Percentiles rank a stretch among this genome's conserved stretches.
Evolutionary conservation across 106 monocot genomes (phyloP).

Genomic region (Acorus calamus): DNA sequence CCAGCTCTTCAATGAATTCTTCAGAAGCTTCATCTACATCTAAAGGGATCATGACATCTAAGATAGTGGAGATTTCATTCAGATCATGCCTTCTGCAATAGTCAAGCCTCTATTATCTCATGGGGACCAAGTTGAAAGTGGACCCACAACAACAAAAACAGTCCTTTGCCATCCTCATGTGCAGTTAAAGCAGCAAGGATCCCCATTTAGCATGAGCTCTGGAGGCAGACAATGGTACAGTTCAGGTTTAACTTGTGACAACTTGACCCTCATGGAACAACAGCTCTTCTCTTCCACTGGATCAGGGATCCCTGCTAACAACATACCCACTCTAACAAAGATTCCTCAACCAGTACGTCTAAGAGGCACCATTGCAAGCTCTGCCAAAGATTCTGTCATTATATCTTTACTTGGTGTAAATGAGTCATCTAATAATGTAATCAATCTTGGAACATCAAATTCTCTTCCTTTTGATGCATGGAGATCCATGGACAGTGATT

Average conservation of each 20-base stretch:
- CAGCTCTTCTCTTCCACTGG: constrained; percentile 11
- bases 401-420: constrained; percentile 5
- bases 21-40: not conserved
- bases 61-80: not conserved
- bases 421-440: constrained; percentile 4
- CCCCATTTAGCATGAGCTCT: not conserved
- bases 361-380: not conserved
- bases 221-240: constrained; percentile 3
- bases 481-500: not conserved
- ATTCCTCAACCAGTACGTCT: not conserved
- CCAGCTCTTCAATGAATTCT: constrained; percentile 2
- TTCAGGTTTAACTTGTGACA: constrained; percentile 10
- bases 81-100: not conserved
- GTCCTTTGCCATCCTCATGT: not conserved
- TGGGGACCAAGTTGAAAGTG: constrained; percentile 2
- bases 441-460: constrained; percentile 9
- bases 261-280: constrained; percentile 8
- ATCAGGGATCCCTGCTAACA: constrained; percentile 3
- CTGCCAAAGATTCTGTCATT: constrained; percentile 4
- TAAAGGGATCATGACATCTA: constrained; percentile 2
- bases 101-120: constrained; percentile 5
- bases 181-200: not conserved
- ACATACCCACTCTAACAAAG: not conserved
- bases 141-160: not conserved
- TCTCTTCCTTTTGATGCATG: constrained; percentile 3